A percentile compares a stretch with the other conserved stretches of the same genome.
Conservation (phyloP, 331 rosid species). For the Malus hybrid region DNA sequence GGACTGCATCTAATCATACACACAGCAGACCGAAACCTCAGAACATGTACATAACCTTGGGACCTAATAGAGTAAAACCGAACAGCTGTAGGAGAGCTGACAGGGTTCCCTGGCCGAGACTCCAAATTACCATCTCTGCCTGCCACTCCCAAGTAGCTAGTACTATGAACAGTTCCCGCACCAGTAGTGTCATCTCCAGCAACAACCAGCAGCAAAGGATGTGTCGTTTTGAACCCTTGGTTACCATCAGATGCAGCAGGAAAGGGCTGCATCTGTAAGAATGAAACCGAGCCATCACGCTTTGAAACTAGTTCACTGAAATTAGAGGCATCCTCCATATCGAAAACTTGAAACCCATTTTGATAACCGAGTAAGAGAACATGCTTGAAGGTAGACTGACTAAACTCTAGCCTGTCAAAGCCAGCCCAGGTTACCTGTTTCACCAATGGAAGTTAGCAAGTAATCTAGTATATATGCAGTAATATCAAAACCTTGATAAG, state of each 20-base stretch:
- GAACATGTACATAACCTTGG: slow-evolving; percentile 70
- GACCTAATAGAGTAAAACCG: slow-evolving; percentile 78
- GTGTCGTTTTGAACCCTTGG: slow-evolving; percentile 51
- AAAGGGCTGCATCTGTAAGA: slow-evolving; percentile 80
- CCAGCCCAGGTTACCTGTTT: slow-evolving; percentile 90
- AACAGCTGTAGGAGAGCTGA: slow-evolving; percentile 62
- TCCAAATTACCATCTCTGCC: slow-evolving; percentile 43
- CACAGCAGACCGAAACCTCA: slow-evolving; percentile 74
- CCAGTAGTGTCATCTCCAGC: slow-evolving; percentile 47
- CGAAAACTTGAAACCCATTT: slow-evolving; percentile 91
- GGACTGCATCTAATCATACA: slow-evolving; percentile 90
- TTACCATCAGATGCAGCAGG: slow-evolving; percentile 44
- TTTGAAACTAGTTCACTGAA: slow-evolving; percentile 73
- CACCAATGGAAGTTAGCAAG: not conserved
- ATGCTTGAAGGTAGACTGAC: slow-evolving; percentile 34
- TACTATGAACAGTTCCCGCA: slow-evolving; percentile 21
- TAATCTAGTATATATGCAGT: not conserved
- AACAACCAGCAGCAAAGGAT: slow-evolving; percentile 74
- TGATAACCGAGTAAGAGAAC: slow-evolving; percentile 79
- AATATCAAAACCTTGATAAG: not conserved
- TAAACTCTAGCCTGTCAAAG: slow-evolving; percentile 69
- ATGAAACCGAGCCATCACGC: slow-evolving; percentile 76
- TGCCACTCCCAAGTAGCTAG: slow-evolving; percentile 24
- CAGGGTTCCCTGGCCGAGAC: slow-evolving; percentile 35
- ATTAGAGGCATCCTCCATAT: slow-evolving; percentile 75